Base-by-base conservation (phyloP, 805 yeast species). In the Cyberlindnera lachancei region DNA sequence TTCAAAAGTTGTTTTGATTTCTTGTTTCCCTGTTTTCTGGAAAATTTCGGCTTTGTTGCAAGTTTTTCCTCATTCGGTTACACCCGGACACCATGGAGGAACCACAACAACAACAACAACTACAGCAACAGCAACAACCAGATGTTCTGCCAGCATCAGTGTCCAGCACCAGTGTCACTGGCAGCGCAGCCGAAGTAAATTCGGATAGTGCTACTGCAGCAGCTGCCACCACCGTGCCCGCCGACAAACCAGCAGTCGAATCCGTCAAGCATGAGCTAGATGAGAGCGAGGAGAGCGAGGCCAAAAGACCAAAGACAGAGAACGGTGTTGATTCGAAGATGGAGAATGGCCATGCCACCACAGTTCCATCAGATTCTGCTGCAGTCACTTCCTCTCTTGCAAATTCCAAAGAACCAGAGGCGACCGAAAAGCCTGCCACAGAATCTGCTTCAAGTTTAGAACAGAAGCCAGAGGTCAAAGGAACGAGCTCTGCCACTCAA, bases 241-340 rank as follows among this genome's bases (percentile, higher is more conserved):
- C n/a, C n/a, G n/a, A n/a, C n/a, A n/a, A 14, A 6, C 20, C 17
- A 7, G 27, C 17, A 10, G 30, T n/a, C 13, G 31, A 18, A 14
- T 15, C 22, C 8, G 26, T 15, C 15, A 37, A 41, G 31, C 47
- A 36, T 35, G 30, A 29, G 26, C 26, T 40, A 23, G 23, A 26
- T 5, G 16, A 28, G 18, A 25, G 18, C 23, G 18, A 15, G 16
- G 38, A 27, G 28, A 31, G 35, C 18, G 33, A 28, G 6, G 17
- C 32, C n/a, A 35, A 39, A 25, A 27, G 38, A 22, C 35, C 20
- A 4, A 34, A 32, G 33, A 27, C 24, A 20, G 42, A 35, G 17
- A 33, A 35, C 13, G 14, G 22, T 15, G 12, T n/a, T n/a, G 24
- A 8, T 5, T 14, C 15, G 18, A 15, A 7, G 19, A 8, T n/a